Evolutionary conservation across 73 alveolate genomes (phyloP).

Genomic region (Durusdinium trenchii): DNA sequence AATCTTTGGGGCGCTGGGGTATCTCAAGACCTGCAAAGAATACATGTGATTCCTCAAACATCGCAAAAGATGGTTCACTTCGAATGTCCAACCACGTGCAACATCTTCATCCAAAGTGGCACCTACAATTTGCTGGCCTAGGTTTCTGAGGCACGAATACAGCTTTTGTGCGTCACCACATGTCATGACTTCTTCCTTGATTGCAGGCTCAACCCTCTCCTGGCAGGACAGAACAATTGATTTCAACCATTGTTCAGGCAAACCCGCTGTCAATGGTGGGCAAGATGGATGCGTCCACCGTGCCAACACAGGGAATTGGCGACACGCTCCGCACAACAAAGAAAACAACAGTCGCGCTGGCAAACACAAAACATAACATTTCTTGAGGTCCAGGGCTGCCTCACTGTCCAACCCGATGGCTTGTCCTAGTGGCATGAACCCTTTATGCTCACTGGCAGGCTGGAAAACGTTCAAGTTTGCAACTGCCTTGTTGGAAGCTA

Average conservation of each 20-base stretch:
- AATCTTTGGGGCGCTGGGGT: no score
- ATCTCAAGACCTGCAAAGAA: not conserved
- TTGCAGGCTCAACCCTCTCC: not conserved
- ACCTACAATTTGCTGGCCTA: not conserved
- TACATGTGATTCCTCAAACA: not conserved
- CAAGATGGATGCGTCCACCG: not conserved
- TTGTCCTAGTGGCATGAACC: no score
- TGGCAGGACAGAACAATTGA: no score
- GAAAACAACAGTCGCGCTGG: not conserved
- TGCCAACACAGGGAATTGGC: not conserved
- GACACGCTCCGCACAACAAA: not conserved
- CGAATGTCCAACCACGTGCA: not conserved
- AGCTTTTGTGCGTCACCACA: not conserved
- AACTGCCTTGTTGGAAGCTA: not conserved
- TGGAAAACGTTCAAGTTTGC: not conserved
- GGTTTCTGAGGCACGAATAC: not conserved
- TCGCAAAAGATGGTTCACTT: not conserved
- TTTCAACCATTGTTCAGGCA: slow-evolving; percentile 1
- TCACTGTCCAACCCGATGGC: not conserved
- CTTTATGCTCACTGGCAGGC: not conserved
- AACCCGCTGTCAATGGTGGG: not conserved
- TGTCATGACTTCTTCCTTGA: not conserved
- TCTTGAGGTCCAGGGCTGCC: no score
- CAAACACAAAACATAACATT: not conserved
- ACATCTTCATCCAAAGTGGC: not conserved